Evolutionary conservation across 2,329 filamentous ascomycete genomes (phyloP), one percentile per base, ranked within the genome.

Genomic region (Tolypocladium cylindrosporum): DNA sequence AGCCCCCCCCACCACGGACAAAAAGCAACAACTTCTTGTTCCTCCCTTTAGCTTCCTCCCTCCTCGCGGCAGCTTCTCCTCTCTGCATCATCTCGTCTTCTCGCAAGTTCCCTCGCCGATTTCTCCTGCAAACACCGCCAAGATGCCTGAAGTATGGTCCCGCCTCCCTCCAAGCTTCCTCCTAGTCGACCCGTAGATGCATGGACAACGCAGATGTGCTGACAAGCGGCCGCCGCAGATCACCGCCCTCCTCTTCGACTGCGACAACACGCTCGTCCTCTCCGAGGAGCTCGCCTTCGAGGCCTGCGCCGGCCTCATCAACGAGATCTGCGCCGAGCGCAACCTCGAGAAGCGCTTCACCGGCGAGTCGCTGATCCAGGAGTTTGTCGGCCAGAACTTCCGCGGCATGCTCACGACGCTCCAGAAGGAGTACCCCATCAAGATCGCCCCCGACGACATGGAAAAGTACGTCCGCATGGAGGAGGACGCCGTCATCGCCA

Each of bases 351-450:
- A 84, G 65, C 84, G 82, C 70, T 96, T 95, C 79, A 91, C 89
- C 4, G 88, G 88, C 68, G 83, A 86, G 54, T 80, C 85, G 60
- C 86, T 96, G 62, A 89, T 96, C 75, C 78, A 80, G 65, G 89
- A 96, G 76, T 96, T 95, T 68, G 90, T 96, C 66, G 91, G 92
- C 67, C 88, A 94, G 73, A 96, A 95, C 82, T 96, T 96, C 82
- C 90, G 91, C 65, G 90, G 90, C 74, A 96, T 96, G 90, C 86
- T 96, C 75, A 74, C 78, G 59, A 85, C 84, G 61, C 84, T 96
- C 61, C 86, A 91, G 74, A 77, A 84, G 72, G 87, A 89, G 73
- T 86, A 90, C 79, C 79, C 80, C 73, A 93, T 96, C 74, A 75
- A 80, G 56, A 83, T 96, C 74, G 66, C 74, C 34, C 72, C 79